Base-by-base conservation (phyloP, 192 early-diverging fungal species). In the Helicostylum pulchrum region DNA sequence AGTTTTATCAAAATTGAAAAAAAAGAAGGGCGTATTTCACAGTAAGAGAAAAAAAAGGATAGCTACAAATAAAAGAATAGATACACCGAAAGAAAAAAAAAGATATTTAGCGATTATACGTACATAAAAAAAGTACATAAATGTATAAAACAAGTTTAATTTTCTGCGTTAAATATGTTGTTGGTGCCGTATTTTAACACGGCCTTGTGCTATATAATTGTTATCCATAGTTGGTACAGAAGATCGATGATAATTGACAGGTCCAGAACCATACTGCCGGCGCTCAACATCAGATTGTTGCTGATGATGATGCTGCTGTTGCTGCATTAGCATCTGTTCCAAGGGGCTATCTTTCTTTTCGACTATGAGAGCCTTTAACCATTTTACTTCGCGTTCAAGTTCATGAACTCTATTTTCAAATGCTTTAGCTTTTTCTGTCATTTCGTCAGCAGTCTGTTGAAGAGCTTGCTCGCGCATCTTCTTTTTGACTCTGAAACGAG, bases 401-500 rank as follows among this genome's bases (percentile, higher is more conserved):
- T 95, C 96, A 42, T 81, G 79, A 30, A 91, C 86, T 5, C 90
- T 83, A 53, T 71, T 74, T 76, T 98, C 93, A 56, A 97, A 79
- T 32, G 66, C 62, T 15, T 89, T 85, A 7, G 85, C 87, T 74
- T 85, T 88, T 17, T 79, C 85, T 0, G 83, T 81, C 90, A 95
- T 87, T 54, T 92, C 89, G 52, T 86, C 77, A 20, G 92, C 92
- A 0, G 88, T 89, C 50, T 79, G 77, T 77, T 94, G 88, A 26
- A 98, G 71, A 20, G 78, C 83, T 78, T 92, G 88, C 72, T 97
- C 95, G 48, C 90, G 85, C 72, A 88, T 71, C 76, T 97, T 96
- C 71, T 97, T 98, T 81, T 94, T 94, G 42, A 91, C 81, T 12
- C 96, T 83, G 82, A 98, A 98, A 19, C 96, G 79, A 17, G 94